Evolutionary conservation across 2,329 filamentous ascomycete genomes (phyloP), one percentile per base, ranked within the genome.

Genomic region (Orbilia ellipsospora): DNA sequence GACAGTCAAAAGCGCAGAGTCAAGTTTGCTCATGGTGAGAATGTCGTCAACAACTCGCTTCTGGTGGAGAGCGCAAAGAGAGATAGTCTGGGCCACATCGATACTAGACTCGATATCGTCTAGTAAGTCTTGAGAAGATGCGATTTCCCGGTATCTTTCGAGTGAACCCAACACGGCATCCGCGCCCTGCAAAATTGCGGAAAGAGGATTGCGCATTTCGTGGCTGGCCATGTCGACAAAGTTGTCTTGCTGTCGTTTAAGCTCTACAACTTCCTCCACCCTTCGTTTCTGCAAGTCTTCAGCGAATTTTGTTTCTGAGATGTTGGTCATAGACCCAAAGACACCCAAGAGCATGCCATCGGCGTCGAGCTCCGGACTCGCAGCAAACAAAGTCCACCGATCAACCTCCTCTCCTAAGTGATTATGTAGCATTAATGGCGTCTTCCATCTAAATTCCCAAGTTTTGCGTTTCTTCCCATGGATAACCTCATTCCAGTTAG

Each of bases 51-150:
- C 88, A 67, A 90, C 90, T 7, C 88, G 85, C 83, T 92, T 92
- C 81, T 94, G 90, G 82, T 92, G 92, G 80, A 89, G 91, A 62
- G 91, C 90, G 81, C 92, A 95, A n/a, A 94, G 85, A 16, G 89
- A 89, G 80, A 94, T 94, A 0, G 91, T 94, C 79, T 92, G 91
- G n/a, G 91, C 90, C 4, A 91, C 90, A 80, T 94, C 91, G n/a
- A 92, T 85, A 73, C 83, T 85, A 75, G 83, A 84, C 18, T 80
- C 78, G 13, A 78, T 77, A 31, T 79, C 77, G 12, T 78, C 61
- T 1, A 57, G 48, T 50, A 74, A 36, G 7, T 57, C 65, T 26
- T 44, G 69, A 15, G 51, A 67, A 0, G 65, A 61, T 57, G 59
- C 66, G 7, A 70, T 69, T 8, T 68, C 48, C 56, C 73, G 61